A percentile compares a stretch with the other conserved stretches of the same genome.
Evolutionary conservation across 2,329 filamentous ascomycete species (phyloP).

Genomic region (Botrytis pseudocinerea): DNA sequence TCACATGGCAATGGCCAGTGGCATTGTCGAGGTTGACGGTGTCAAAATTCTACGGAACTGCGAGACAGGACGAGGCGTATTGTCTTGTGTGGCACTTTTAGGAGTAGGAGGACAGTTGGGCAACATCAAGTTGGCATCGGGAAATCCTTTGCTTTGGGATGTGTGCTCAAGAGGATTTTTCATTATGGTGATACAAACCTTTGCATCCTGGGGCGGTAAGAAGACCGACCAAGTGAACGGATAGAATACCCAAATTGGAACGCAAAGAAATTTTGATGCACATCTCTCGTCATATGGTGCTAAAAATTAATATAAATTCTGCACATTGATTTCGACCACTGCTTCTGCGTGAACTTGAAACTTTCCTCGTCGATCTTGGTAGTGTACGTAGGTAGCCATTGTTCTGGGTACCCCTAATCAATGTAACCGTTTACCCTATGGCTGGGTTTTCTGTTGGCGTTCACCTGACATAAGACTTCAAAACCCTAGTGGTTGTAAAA

Average conservation of each 20-base stretch:
- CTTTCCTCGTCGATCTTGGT: neutral
- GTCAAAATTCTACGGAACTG: neutral
- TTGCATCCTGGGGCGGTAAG: neutral
- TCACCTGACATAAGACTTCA: conserved; percentile 5
- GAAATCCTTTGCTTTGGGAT: neutral
- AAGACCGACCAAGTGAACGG: neutral
- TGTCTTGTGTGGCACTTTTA: neutral
- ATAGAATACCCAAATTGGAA: neutral
- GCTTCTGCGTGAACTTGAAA: neutral
- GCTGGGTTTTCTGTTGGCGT: neutral
- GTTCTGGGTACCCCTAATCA: neutral
- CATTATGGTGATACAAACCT: neutral
- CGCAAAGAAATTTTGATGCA: neutral
- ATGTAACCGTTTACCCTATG: neutral
- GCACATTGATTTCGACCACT: neutral
- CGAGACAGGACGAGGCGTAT: neutral
- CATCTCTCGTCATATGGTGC: neutral
- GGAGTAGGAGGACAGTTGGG: neutral
- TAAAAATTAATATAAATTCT: neutral
- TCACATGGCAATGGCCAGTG: neutral
- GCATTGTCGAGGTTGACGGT: neutral
- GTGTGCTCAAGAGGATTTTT: too few species aligned
- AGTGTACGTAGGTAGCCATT: neutral
- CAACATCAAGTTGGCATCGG: neutral
- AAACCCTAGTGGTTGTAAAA: neutral